Percentiles rank a stretch among this genome's conserved stretches.
These are phyloP conservation scores for Globisporangium orthogonon DNA, from an alignment of 352 stramenopile genomes.

Conservation along the genomic window DNA sequence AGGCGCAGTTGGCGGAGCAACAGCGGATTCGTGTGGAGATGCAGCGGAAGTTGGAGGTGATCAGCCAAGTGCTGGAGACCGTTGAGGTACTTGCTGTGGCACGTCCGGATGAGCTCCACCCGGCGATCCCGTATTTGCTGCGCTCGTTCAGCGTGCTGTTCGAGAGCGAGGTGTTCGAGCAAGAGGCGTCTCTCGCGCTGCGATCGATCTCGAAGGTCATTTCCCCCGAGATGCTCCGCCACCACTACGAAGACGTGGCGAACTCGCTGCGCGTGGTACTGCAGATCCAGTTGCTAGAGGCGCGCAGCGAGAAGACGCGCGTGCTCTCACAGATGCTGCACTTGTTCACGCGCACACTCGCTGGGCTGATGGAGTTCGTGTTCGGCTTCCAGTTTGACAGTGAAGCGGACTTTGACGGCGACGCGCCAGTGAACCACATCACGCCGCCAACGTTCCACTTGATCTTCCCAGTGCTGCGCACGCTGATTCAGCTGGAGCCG, in stretches of 20 bases:
- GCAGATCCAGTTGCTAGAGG: slow-evolving; percentile 29
- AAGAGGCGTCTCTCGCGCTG: slow-evolving; percentile 28
- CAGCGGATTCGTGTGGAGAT: slow-evolving; percentile 46
- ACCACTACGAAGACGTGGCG: slow-evolving; percentile 60
- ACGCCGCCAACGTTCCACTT: slow-evolving; percentile 72
- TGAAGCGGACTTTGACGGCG: slow-evolving; percentile 67
- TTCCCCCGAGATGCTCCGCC: slow-evolving; percentile 52
- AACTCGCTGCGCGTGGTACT: slow-evolving; percentile 52
- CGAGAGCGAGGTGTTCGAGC: slow-evolving; percentile 45
- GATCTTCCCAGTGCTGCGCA: slow-evolving; percentile 67
- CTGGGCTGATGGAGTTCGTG: slow-evolving; percentile 62
- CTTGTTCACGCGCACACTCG: slow-evolving; percentile 56
- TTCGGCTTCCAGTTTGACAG: slow-evolving; percentile 82
- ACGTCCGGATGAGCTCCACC: slow-evolving; percentile 65
- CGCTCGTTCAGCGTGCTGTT: slow-evolving; percentile 47
- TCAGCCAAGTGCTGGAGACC: slow-evolving; percentile 50
- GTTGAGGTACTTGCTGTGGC: slow-evolving; percentile 49
- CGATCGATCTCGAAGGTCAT: slow-evolving; percentile 51
- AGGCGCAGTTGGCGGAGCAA: slow-evolving; percentile 48
- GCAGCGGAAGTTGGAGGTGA: slow-evolving; percentile 28
- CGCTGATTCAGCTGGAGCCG: slow-evolving; percentile 40
- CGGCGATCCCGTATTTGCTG: slow-evolving; percentile 61
- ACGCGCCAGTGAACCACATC: slow-evolving; percentile 58
- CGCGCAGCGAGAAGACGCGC: slow-evolving; percentile 29
- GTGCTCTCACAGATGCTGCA: slow-evolving; percentile 30